phyloP scores from a whole-genome alignment of 2,329 filamentous ascomycete species.

The Nigrospora sphaerica region DNA sequence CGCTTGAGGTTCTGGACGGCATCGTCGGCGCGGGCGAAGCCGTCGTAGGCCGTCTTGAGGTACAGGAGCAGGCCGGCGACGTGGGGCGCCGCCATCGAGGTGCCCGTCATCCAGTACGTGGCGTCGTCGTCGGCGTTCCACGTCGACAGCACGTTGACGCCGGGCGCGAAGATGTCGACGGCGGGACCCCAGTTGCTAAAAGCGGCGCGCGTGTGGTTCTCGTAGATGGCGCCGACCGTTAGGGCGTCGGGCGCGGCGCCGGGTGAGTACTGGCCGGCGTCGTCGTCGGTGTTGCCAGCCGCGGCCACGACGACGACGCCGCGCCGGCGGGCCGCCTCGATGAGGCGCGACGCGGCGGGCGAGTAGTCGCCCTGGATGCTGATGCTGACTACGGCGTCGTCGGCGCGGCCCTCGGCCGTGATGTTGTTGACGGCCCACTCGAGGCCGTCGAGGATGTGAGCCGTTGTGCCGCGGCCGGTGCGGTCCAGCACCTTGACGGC shows the following conservation, averaged over 20 bases:
- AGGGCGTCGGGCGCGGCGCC: constrained; percentile 39
- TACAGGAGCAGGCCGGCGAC: not conserved
- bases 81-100: not conserved
- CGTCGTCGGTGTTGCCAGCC: constrained; percentile 41
- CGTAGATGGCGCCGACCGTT: constrained; percentile 42
- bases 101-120: not conserved
- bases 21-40: not conserved
- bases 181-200: constrained; percentile 37
- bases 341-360: constrained; percentile 42
- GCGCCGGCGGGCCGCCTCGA: constrained; percentile 39
- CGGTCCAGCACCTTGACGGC: constrained; percentile 38
- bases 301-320: constrained; percentile 49
- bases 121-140: constrained; percentile 12
- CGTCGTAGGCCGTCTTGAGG: not conserved
- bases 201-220: constrained; percentile 14
- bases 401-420: constrained; percentile 25
- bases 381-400: constrained; percentile 47
- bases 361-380: constrained; percentile 45
- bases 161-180: constrained; percentile 46
- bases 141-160: constrained; percentile 38
- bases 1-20: not conserved
- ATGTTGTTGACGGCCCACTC: constrained; percentile 31
- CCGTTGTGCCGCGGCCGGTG: constrained; percentile 28
- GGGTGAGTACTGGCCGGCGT: constrained; percentile 39
- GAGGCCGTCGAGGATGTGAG: constrained; percentile 36